These are phyloP conservation scores for Trichoderma polysporum DNA, from an alignment of 2,329 filamentous ascomycete species.

Conservation along the genomic window DNA sequence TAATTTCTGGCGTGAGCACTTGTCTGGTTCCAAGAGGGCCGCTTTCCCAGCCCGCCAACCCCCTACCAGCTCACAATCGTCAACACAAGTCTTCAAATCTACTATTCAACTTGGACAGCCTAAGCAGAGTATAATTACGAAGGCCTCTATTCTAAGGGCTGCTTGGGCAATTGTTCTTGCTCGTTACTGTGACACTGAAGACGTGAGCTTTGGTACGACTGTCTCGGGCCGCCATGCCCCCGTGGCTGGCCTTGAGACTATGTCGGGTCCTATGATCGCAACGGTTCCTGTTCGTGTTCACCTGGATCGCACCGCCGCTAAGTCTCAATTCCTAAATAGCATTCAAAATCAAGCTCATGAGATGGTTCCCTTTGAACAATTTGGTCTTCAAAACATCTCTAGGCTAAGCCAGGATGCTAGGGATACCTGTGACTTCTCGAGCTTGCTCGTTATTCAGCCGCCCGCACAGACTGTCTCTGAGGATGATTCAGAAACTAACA, in stretches of 20 bases:
- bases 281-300: slow-evolving; percentile 28
- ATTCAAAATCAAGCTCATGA: slow-evolving; percentile 22
- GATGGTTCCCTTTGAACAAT: slow-evolving; percentile 22
- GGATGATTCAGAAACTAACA: background rate
- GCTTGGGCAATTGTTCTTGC: slow-evolving; percentile 36
- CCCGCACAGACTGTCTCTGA: background rate
- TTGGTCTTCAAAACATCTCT: slow-evolving; percentile 25
- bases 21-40: slow-evolving; percentile 11
- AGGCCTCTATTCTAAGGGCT: slow-evolving; percentile 24
- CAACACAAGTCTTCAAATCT: background rate
- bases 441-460: slow-evolving; percentile 22
- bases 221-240: slow-evolving; percentile 28
- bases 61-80: background rate
- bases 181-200: slow-evolving; percentile 36
- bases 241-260: slow-evolving; percentile 26
- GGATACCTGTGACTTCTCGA: slow-evolving; percentile 23
- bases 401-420: slow-evolving; percentile 22
- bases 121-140: slow-evolving; percentile 8
- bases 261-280: slow-evolving; percentile 30
- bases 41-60: slow-evolving; percentile 17
- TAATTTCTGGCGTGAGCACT: slow-evolving; percentile 15
- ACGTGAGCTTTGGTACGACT: slow-evolving; percentile 30
- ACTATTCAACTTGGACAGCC: background rate
- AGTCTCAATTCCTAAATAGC: slow-evolving; percentile 43
- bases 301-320: slow-evolving; percentile 30